Conservation (phyloP, 2,329 filamentous ascomycete species). For the Paracamarosporium sp. region DNA sequence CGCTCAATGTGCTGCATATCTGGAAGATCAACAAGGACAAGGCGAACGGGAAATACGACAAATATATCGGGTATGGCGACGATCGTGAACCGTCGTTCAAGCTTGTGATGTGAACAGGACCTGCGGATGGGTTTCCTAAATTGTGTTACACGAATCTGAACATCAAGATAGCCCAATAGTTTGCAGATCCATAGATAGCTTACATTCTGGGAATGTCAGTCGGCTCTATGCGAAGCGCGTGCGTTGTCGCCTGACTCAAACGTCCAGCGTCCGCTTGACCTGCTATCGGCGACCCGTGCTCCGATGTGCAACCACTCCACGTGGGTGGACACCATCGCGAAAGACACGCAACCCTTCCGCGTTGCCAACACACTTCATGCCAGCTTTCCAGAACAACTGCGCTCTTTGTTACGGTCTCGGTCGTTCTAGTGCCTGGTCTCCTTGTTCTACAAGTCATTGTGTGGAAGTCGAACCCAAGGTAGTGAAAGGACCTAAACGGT, state of each 20-base stretch:
- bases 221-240: neutral
- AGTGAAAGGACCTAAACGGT: neutral
- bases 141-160: neutral
- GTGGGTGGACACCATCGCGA: neutral
- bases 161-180: neutral
- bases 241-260: constrained; percentile 3
- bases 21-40: constrained; percentile 70
- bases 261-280: neutral
- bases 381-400: neutral
- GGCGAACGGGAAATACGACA: constrained; percentile 62
- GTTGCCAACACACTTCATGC: neutral
- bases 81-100: constrained; percentile 69
- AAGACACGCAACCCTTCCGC: neutral
- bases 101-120: constrained; percentile 58
- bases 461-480: neutral
- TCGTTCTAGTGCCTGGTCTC: neutral
- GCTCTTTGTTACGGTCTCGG: neutral
- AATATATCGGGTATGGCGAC: constrained; percentile 64
- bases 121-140: neutral
- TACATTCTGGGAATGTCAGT: neutral
- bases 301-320: constrained; percentile 2
- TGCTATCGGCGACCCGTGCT: neutral
- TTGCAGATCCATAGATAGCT: neutral
- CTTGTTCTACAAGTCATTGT: neutral
- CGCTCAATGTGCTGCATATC: constrained; percentile 68